These are phyloP conservation scores for Geotrichum histeridarum DNA, from an alignment of 1,139 yeast species.

Conservation along the genomic window DNA sequence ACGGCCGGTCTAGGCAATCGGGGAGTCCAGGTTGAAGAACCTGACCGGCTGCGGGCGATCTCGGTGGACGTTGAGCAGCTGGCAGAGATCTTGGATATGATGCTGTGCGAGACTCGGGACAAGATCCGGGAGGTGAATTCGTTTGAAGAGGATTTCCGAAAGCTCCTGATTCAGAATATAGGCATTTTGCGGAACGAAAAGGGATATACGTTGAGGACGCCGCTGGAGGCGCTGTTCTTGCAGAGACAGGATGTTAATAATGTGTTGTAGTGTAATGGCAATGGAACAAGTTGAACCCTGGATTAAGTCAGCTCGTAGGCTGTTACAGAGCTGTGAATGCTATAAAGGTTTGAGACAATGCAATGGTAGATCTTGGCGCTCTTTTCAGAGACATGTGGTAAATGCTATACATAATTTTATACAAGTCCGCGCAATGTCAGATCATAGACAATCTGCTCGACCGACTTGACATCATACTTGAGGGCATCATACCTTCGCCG, in stretches of 20 bases:
- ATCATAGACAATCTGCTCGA: constrained; percentile 37
- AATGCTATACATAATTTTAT: no score
- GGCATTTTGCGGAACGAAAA: constrained; percentile 27
- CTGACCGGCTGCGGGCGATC: constrained; percentile 14
- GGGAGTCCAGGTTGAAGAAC: not conserved
- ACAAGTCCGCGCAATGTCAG: constrained; percentile 29
- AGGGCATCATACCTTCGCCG: constrained; percentile 34
- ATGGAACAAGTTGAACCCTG: no score
- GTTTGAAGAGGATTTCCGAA: constrained; percentile 27
- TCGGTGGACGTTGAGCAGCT: constrained; percentile 20
- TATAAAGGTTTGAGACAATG: no score
- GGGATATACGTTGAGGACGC: constrained; percentile 26
- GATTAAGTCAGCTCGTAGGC: no score
- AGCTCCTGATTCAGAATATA: constrained; percentile 28
- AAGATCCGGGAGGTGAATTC: constrained; percentile 21
- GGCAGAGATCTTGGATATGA: constrained; percentile 23
- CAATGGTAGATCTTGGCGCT: no score
- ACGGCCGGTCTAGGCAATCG: not conserved
- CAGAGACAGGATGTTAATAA: constrained; percentile 15
- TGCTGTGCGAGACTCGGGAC: constrained; percentile 20
- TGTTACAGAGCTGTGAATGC: not conserved
- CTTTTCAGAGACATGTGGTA: no score
- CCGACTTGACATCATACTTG: constrained; percentile 37
- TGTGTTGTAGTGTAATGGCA: not conserved
- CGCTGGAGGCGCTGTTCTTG: constrained; percentile 24